Base-by-base conservation (phyloP, 1,139 yeast genomes). In the Debaryomyces nepalensis region DNA sequence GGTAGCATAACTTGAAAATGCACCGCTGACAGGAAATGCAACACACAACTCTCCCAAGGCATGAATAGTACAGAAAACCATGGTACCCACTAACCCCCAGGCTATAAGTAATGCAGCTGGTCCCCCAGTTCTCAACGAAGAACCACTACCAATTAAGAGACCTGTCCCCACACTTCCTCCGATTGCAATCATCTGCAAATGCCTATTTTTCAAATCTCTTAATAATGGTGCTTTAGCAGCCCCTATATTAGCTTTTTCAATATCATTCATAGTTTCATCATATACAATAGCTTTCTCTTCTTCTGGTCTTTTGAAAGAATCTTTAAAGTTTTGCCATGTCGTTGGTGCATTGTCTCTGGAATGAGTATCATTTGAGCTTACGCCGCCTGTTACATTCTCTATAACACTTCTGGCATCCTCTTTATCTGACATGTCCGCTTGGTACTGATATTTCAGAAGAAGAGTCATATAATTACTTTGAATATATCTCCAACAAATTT, bases 1-100 rank as follows among this genome's bases (percentile, higher is more conserved):
- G 4, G 87, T 70, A 26, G 88, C 79, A 61, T 82, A 87, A 43
- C 85, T 79, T 33, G 85, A 76, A 64, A 86, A 87, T 1, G 91
- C 88, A 53, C 96, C 96, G 42, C 86, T 73, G 34, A 87, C 82
- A 5, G 95, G 91, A 63, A 83, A 87, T 10, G 82, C 75, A 30
- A 86, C 87, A 36, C 95, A 89, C 59, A 88, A 61, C 63, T 89
- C 97, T 50, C 96, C 95, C 43, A 89, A 79, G n/a, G 93, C 83
- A 59, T 87, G 91, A 55, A 87, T 84, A 35, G 87, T 84, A 54
- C 81, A 77, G 66, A 80, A 86, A 52, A 88, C 79, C 77, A 85
- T 74, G 5, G 85, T 71, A 34, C 90, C 87, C 48, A 86, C 75
- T 36, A 83, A 64, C 40, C 79, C 78, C 58, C 83, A 87, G 43